Base-by-base conservation (phyloP, 148 eudicot genomes). In the Rhododendron simsii region DNA sequence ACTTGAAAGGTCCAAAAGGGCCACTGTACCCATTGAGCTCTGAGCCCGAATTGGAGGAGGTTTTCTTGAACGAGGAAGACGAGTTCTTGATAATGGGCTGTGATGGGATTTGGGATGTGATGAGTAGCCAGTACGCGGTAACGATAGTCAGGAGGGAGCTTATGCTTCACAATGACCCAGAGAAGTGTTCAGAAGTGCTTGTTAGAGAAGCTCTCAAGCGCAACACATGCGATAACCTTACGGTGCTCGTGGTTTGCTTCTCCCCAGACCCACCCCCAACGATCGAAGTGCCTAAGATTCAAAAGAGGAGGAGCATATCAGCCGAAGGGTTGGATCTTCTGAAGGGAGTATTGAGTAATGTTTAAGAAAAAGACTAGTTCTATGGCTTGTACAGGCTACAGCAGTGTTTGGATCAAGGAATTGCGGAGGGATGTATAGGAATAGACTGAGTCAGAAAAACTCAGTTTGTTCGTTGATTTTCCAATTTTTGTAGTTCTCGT, bases 31-130 rank as follows among this genome's bases (percentile, higher is more conserved):
- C 94, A 4, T 80, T 92, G 20, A 92, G 94, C 85, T 89, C 93
- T 2, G 94, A 92, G 74, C 94, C 94, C 0, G 93, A 92, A 86
- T 61, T 92, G n/a, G 90, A 90, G 37, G 92, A 92, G 81, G 37
- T 86, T 4, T 74, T 83, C 63, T 85, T 92, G 71, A 87, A 91
- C 0, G 91, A 92, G 76, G 94, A 92, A 85, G 94, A 92, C 47
- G 94, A 92, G 88, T 92, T 91, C 85, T 63, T 92, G 82, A 92
- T 92, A 57, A 91, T 92, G 77, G 94, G 91, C 0, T 92, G 94
- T 80, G 93, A 92, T 53, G 94, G 94, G 15, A 80, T 92, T 12
- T 92, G 94, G 94, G 94, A 92, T 44, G 94, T 92, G 44, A 92
- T 92, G 93, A 92, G 94, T 80, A 92, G 94, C 88, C 93, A 91